A percentile compares a stretch with the other conserved stretches of the same genome.
These are phyloP conservation scores for Aegle marmelos DNA, from an alignment of 345 rosid species.

Conservation along the genomic window DNA sequence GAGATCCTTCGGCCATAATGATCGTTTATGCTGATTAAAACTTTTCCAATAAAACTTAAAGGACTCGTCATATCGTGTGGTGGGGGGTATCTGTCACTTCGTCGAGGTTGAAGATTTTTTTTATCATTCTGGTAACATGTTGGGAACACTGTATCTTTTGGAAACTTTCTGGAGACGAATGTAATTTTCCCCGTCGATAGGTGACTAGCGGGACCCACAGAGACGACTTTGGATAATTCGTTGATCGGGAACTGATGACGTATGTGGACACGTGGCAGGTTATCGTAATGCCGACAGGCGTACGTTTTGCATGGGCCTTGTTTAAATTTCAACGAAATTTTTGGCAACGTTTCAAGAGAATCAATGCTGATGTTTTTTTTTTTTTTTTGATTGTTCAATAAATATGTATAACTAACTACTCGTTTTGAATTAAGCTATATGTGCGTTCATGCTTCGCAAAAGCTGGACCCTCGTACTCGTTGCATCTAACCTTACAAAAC, in stretches of 20 bases:
- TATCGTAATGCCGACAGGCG: conserved; percentile 4
- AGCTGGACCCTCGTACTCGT: background rate
- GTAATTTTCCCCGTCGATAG: background rate
- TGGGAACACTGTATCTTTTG: too few relatives aligned
- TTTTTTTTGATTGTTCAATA: too few relatives aligned
- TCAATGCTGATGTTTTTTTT: background rate
- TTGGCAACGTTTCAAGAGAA: background rate
- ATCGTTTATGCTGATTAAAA: too few relatives aligned
- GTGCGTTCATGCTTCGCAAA: background rate
- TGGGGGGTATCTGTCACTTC: too few relatives aligned
- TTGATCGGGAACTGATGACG: background rate
- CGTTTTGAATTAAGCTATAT: too few relatives aligned
- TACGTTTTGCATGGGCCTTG: background rate
- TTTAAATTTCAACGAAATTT: background rate
- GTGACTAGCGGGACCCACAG: conserved; percentile 15
- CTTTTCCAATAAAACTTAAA: too few relatives aligned
- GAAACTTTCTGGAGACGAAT: too few relatives aligned
- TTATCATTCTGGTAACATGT: background rate
- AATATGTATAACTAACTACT: too few relatives aligned
- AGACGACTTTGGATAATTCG: background rate
- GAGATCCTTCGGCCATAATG: too few relatives aligned
- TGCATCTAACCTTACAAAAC: too few relatives aligned
- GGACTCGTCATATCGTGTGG: too few relatives aligned
- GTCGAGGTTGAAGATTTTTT: too few relatives aligned
- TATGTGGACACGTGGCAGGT: conserved; percentile 1